These are phyloP conservation scores for Flaveria trinervia DNA, from an alignment of 129 eudicot genomes.

Conservation along the genomic window DNA sequence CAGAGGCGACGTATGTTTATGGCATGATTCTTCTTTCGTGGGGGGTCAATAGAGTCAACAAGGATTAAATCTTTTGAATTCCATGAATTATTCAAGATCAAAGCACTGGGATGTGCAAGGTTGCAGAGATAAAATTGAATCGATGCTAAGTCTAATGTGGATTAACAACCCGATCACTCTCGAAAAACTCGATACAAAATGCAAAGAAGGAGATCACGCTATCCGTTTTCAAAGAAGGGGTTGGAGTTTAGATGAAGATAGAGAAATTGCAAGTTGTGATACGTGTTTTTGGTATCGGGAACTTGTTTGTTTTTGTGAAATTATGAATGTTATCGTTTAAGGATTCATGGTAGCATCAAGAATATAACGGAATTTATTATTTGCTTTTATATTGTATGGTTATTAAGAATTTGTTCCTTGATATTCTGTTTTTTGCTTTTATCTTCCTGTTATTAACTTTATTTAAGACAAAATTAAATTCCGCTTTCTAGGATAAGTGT, in stretches of 20 bases:
- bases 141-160: slow-evolving; percentile 10
- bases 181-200: neutral
- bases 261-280: slow-evolving; percentile 11
- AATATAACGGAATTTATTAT: neutral
- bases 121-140: slow-evolving; percentile 20
- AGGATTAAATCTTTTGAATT: slow-evolving; percentile 5
- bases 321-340: slow-evolving; percentile 5
- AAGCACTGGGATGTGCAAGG: neutral
- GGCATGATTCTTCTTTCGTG: slow-evolving; percentile 11
- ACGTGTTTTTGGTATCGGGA: slow-evolving; percentile 29
- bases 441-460: too few species aligned
- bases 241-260: slow-evolving; percentile 3
- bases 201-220: neutral
- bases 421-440: too few species aligned
- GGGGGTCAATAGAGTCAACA: slow-evolving; percentile 17
- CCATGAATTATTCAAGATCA: neutral
- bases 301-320: neutral
- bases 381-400: neutral
- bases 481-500: too few species aligned
- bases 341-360: neutral
- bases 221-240: neutral
- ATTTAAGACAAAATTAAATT: too few species aligned
- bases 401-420: too few species aligned
- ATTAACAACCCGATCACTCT: slow-evolving; percentile 18
- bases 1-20: slow-evolving; percentile 29